phyloP scores from a whole-genome alignment of 2,329 filamentous ascomycete genomes.

The Phyllosticta ampelicida region DNA sequence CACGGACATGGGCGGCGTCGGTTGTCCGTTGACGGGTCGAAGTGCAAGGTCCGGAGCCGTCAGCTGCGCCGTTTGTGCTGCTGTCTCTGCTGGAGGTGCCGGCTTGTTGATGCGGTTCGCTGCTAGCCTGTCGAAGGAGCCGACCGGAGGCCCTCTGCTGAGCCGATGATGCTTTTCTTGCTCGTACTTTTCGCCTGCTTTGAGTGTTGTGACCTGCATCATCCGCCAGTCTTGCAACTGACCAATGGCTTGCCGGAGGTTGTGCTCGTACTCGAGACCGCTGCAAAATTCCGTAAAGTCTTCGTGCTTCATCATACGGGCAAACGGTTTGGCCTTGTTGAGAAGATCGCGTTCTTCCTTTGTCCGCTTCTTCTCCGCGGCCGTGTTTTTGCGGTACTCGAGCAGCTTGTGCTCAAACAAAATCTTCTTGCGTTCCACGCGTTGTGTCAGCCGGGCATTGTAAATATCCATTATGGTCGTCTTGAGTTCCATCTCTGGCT shows the following conservation, averaged over 20 bases:
- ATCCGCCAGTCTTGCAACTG: slow-evolving; percentile 92
- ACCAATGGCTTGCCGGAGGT: slow-evolving; percentile 75
- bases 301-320: slow-evolving; percentile 86
- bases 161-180: slow-evolving; percentile 69
- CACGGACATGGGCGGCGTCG: slow-evolving; percentile 27
- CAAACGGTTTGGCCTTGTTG: slow-evolving; percentile 92
- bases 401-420: slow-evolving; percentile 91
- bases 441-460: slow-evolving; percentile 79
- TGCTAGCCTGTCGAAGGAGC: slow-evolving; percentile 76
- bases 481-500: slow-evolving; percentile 95
- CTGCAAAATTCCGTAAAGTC: slow-evolving; percentile 83
- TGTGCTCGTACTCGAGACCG: slow-evolving; percentile 81
- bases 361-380: slow-evolving; percentile 84
- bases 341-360: slow-evolving; percentile 89
- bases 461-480: slow-evolving; percentile 98
- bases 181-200: slow-evolving; percentile 85
- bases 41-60: slow-evolving; percentile 69
- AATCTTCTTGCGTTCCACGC: slow-evolving; percentile 90
- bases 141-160: slow-evolving; percentile 56
- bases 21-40: slow-evolving; percentile 38
- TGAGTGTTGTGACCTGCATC: slow-evolving; percentile 72
- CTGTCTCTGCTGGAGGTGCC: slow-evolving; percentile 53
- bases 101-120: slow-evolving; percentile 57
- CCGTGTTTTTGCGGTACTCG: slow-evolving; percentile 85
- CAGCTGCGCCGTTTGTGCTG: slow-evolving; percentile 63